A percentile compares a stretch with the other conserved stretches of the same genome.
Conservation (phyloP, 179 eudicot genomes). For the Corrigiola litoralis region DNA sequence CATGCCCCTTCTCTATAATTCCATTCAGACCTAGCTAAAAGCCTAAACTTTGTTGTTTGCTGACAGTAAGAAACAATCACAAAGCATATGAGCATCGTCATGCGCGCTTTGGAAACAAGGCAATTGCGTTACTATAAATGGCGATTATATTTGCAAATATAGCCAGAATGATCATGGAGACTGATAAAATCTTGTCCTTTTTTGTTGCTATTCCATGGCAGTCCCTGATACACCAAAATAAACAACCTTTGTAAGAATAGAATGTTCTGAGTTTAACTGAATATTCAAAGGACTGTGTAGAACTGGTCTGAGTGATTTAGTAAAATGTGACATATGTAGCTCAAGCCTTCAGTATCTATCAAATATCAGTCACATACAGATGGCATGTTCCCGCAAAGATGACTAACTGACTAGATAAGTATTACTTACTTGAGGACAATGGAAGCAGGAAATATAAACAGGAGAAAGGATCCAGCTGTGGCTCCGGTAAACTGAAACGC, state of each 20-base stretch:
- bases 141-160: slow-evolving; percentile 12
- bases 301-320: too few relatives aligned
- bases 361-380: too few relatives aligned
- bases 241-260: too few relatives aligned
- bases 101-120: slow-evolving; percentile 11
- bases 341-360: too few relatives aligned
- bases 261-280: too few relatives aligned
- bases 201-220: slow-evolving; percentile 13
- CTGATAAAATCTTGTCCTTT: slow-evolving; percentile 12
- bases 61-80: background rate
- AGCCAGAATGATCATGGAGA: slow-evolving; percentile 13
- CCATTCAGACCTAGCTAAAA: too few relatives aligned
- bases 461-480: slow-evolving; percentile 65
- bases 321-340: too few relatives aligned
- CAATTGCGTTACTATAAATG: slow-evolving; percentile 13
- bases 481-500: slow-evolving; percentile 79
- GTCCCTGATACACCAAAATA: slow-evolving; percentile 10
- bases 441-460: slow-evolving; percentile 84
- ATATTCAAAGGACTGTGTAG: too few relatives aligned
- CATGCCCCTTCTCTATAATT: too few relatives aligned
- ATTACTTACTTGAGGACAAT: slow-evolving; percentile 78
- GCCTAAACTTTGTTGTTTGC: background rate
- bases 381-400: too few relatives aligned
- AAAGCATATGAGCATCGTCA: background rate
- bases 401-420: too few relatives aligned